phyloP scores from a whole-genome alignment of 2,329 filamentous ascomycete species.

The Boeremia lycopersici region DNA sequence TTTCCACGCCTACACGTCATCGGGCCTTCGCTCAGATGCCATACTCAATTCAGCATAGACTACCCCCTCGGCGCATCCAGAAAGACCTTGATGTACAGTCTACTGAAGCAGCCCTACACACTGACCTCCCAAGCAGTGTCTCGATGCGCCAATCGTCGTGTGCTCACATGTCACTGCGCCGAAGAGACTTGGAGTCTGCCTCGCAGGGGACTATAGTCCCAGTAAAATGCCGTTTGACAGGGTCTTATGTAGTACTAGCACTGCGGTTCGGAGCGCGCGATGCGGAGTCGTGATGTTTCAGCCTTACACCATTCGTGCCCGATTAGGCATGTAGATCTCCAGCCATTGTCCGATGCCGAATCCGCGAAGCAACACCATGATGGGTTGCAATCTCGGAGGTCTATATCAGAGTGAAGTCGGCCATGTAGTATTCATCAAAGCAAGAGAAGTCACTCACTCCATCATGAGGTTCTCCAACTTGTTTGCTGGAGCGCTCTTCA shows the following conservation, averaged over 20 bases:
- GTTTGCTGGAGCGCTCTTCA: constrained; percentile 1
- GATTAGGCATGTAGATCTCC: constrained; percentile 8
- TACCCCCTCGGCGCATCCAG: no score
- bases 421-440: not conserved
- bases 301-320: constrained; percentile 6
- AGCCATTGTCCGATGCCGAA: not conserved
- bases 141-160: no score
- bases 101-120: no score
- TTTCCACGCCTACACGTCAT: no score
- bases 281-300: constrained; percentile 15
- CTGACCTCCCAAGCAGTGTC: no score
- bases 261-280: constrained; percentile 13
- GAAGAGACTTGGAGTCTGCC: not conserved
- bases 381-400: not conserved
- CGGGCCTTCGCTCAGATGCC: no score
- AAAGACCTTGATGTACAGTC: no score
- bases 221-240: not conserved
- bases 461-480: constrained; percentile 6
- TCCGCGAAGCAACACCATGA: not conserved
- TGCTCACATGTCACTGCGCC: no score
- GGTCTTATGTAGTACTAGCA: not conserved
- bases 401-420: not conserved
- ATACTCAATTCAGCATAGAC: no score
- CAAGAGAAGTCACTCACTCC: not conserved
- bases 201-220: not conserved